Evolutionary conservation across 2,329 filamentous ascomycete genomes (phyloP), one percentile per base, ranked within the genome.

Genomic region (Ascocoryne sarcoides): DNA sequence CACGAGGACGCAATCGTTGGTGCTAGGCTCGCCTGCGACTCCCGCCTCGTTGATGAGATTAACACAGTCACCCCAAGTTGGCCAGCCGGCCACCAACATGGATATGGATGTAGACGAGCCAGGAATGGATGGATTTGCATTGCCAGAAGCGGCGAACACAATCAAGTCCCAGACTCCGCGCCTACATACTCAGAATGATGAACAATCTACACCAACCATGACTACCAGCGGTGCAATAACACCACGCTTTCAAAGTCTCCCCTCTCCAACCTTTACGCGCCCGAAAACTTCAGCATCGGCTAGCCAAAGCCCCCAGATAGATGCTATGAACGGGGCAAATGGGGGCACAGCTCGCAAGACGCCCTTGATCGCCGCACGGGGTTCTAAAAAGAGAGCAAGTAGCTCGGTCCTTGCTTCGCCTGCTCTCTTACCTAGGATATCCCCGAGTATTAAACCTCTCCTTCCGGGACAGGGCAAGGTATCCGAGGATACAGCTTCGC

Each of bases 401-500:
- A 76, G 73, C 53, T 85, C 84, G 2, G 75, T 80, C 5, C 79
- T 89, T n/a, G 76, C 83, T 8, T 95, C 88, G 31, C 90, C 92
- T 4, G 89, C 90, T 12, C 64, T 96, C 26, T 71, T 86, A 19
- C 92, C 92, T 2, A 84, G 78, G 60, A 95, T 96, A 46, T 95
- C 89, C 18, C 92, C 90, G 3, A 94, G 79, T 60, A 95, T 98
- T 61, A 94, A 95, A 60, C 90, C 92, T 8, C 63, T 95, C 16
- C 72, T 95, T 34, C 87, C 88, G 15, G 81, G 65, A 18, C 70
- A 64, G 8, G 60, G 70, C 3, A 63, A 70, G 42, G 68, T 73
- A 1, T 69, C 68, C 4, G 76, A 79, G 49, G 74, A 78, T 51
- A 71, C 75, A 2, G 71, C 76, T 0, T 80, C 76, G n/a, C 73